Conservation (phyloP, 176 grass and related monocot genomes). For the Pharus latifolius region DNA sequence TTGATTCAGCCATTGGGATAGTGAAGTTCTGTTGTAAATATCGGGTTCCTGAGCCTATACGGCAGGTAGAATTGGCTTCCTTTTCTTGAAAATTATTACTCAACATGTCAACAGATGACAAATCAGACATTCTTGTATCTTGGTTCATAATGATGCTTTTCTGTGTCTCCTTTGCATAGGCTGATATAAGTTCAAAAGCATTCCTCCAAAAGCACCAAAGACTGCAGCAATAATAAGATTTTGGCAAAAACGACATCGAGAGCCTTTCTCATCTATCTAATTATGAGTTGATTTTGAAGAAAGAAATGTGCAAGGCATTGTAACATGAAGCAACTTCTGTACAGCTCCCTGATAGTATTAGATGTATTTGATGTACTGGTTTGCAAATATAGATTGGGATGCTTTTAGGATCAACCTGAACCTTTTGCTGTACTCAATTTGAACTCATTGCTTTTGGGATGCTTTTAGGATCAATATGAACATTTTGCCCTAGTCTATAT, state of each 20-base stretch:
- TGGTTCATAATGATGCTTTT: not conserved
- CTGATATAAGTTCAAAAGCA: slow-evolving; percentile 89
- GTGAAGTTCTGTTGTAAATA: slow-evolving; percentile 66
- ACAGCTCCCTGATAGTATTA: not conserved
- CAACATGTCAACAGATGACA: not conserved
- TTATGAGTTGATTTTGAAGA: not conserved
- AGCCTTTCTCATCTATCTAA: not conserved
- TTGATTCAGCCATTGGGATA: slow-evolving; percentile 43
- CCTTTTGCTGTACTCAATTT: too few species aligned
- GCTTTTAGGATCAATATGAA: too few species aligned
- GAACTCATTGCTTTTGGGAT: too few species aligned
- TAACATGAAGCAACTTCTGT: not conserved
- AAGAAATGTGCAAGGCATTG: not conserved
- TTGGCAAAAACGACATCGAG: not conserved
- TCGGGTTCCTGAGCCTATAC: slow-evolving; percentile 70
- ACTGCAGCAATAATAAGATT: not conserved
- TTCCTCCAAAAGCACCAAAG: slow-evolving; percentile 55
- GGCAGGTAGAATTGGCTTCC: slow-evolving; percentile 42
- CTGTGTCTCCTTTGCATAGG: slow-evolving; percentile 19
- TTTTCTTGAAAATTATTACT: not conserved
- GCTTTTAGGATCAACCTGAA: too few species aligned
- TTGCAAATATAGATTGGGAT: not conserved
- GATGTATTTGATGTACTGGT: not conserved
- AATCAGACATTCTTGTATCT: not conserved
- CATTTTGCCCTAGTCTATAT: too few species aligned